Conservation (phyloP, 139 green algal species). For the Desmodesmus armatus region DNA sequence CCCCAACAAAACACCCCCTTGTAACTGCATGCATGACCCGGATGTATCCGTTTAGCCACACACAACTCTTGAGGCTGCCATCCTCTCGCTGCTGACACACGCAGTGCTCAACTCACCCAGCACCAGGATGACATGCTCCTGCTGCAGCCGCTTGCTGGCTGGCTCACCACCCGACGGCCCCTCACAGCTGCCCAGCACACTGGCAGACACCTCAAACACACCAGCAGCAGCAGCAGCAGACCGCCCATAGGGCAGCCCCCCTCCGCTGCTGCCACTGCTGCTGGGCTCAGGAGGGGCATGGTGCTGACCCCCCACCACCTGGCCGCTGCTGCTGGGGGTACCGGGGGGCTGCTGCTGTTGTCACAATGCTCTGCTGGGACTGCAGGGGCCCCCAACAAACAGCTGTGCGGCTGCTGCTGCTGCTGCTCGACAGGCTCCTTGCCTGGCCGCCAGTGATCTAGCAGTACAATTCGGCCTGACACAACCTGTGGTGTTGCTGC, state of each 20-base stretch:
- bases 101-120: slow-evolving; percentile 45
- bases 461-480: no score
- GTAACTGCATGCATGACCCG: background rate
- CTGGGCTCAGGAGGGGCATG: no score
- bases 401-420: slow-evolving; percentile 27
- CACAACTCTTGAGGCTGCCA: background rate
- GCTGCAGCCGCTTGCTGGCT: background rate
- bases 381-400: slow-evolving; percentile 7
- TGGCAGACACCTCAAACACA: slow-evolving; percentile 4
- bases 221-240: background rate
- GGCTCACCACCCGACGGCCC: background rate
- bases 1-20: no score
- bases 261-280: background rate
- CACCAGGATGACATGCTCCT: slow-evolving; percentile 52
- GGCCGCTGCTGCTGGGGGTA: no score
- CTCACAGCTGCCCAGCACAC: background rate
- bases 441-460: no score
- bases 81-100: background rate
- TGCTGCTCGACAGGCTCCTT: background rate
- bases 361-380: background rate
- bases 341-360: no score
- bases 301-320: no score
- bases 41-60: background rate
- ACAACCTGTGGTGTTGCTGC: slow-evolving; percentile 11
- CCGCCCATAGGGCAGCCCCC: no score